Evolutionary conservation across 2,329 filamentous ascomycete species (phyloP).

Genomic region (Nannizzia gypsea): DNA sequence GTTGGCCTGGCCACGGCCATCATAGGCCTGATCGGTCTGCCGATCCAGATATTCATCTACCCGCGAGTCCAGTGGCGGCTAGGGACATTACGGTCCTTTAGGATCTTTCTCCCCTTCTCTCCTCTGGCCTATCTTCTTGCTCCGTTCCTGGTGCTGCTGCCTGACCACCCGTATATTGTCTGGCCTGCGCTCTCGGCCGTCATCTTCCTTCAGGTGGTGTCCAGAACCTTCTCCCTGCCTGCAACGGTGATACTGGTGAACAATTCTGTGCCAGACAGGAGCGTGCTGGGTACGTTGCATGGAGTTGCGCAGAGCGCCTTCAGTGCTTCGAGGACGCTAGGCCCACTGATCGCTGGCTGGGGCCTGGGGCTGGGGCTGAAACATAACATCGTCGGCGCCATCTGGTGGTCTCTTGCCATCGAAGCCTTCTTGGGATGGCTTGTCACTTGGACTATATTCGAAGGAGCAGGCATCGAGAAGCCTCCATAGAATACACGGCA

Average conservation of each 20-base stretch:
- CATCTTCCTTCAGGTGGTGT: slow-evolving; percentile 57
- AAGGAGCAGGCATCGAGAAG: slow-evolving; percentile 39
- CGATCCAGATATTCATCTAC: slow-evolving; percentile 60
- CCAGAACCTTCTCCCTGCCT: slow-evolving; percentile 56
- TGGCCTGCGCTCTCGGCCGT: slow-evolving; percentile 56
- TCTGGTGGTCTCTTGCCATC: slow-evolving; percentile 47
- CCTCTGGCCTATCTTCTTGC: slow-evolving; percentile 57
- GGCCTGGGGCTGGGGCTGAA: slow-evolving; percentile 44
- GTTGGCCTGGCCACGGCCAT: slow-evolving; percentile 71
- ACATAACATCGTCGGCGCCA: slow-evolving; percentile 43
- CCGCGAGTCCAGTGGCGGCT: slow-evolving; percentile 54
- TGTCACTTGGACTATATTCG: slow-evolving; percentile 50
- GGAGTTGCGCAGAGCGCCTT: slow-evolving; percentile 47
- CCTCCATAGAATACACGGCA: background rate
- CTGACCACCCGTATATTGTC: slow-evolving; percentile 41
- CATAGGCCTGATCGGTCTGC: slow-evolving; percentile 63
- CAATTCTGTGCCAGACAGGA: slow-evolving; percentile 47
- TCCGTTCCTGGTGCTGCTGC: slow-evolving; percentile 60
- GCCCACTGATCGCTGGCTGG: slow-evolving; percentile 44
- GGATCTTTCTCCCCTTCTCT: slow-evolving; percentile 57
- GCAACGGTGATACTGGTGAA: slow-evolving; percentile 49
- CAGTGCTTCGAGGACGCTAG: slow-evolving; percentile 44
- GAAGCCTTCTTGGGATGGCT: slow-evolving; percentile 47
- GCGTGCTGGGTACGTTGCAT: slow-evolving; percentile 47
- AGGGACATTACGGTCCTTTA: slow-evolving; percentile 57